Evolutionary conservation across 169 alveolate genomes (phyloP).

Genomic region (Neospora caninum): DNA sequence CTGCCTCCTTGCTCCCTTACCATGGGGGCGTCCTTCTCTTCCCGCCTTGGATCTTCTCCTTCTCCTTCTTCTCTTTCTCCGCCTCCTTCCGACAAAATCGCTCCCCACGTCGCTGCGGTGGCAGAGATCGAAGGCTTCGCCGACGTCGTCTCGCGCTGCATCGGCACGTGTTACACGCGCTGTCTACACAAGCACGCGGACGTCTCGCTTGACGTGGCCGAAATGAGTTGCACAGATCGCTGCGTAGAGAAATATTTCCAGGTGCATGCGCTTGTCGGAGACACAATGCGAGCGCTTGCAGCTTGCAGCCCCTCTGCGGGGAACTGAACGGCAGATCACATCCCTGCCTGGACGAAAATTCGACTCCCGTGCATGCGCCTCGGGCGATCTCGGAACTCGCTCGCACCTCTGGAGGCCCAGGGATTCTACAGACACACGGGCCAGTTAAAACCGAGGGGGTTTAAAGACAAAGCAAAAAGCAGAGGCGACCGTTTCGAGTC

Average conservation of each 20-base stretch:
- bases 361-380: too few relatives aligned
- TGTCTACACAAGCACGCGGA: constrained; percentile 16
- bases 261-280: constrained; percentile 35
- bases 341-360: too few relatives aligned
- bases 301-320: background rate
- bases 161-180: constrained; percentile 24
- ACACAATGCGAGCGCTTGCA: background rate
- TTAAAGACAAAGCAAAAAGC: too few relatives aligned
- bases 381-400: too few relatives aligned
- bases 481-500: too few relatives aligned
- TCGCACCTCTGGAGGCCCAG: too few relatives aligned
- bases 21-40: background rate
- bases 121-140: constrained; percentile 39
- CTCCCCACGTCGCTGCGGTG: background rate
- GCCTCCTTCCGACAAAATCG: background rate
- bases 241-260: constrained; percentile 33
- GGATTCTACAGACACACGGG: too few relatives aligned
- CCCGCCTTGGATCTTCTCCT: background rate
- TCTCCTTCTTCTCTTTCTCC: background rate
- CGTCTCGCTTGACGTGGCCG: background rate
- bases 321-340: background rate
- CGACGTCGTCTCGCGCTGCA: constrained; percentile 27
- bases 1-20: background rate
- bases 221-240: constrained; percentile 39
- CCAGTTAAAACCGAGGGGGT: too few relatives aligned